phyloP scores from a whole-genome alignment of 805 yeast species.

The Candida bentonensis region DNA sequence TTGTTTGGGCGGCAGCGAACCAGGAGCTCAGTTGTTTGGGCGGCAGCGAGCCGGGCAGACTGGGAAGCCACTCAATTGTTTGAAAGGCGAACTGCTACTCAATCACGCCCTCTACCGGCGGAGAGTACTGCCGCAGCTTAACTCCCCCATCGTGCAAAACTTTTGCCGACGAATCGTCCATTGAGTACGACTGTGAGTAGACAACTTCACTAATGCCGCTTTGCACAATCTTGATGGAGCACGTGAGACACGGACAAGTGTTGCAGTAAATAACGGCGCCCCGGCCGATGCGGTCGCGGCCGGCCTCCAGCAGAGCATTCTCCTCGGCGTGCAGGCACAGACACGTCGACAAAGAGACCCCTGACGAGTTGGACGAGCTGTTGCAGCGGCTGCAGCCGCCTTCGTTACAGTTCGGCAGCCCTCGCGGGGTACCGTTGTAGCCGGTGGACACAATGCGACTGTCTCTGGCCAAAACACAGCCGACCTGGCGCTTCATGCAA shows the following conservation, averaged over 20 bases:
- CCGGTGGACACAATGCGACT: conserved; percentile 89
- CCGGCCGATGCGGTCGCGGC: conserved; percentile 66
- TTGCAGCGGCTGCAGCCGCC: conserved; percentile 95
- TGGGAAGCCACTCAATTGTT: too few relatives aligned
- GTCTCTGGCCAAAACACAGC: conserved; percentile 85
- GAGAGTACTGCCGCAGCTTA: conserved; percentile 43
- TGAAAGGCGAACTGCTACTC: too few relatives aligned
- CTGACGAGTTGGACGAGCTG: conserved; percentile 37
- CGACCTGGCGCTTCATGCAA: conserved; percentile 95
- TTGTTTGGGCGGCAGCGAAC: too few relatives aligned
- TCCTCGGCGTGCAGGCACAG: conserved; percentile 95
- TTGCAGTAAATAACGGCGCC: conserved; percentile 66
- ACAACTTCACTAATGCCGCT: conserved; percentile 85
- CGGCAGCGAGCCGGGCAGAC: too few relatives aligned
- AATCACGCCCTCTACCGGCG: conserved; percentile 22
- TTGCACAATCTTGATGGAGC: conserved; percentile 90
- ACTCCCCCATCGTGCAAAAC: conserved; percentile 70
- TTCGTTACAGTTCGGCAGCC: conserved; percentile 75
- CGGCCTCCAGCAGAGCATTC: conserved; percentile 87
- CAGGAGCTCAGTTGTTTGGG: too few relatives aligned
- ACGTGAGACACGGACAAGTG: conserved; percentile 92
- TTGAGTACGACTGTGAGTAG: conserved; percentile 80
- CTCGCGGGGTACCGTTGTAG: conserved; percentile 93
- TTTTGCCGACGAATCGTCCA: conserved; percentile 67
- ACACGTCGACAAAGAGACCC: conserved; percentile 66